phyloP scores from a whole-genome alignment of 352 stramenopile species.

The Pythium aristosporum region DNA sequence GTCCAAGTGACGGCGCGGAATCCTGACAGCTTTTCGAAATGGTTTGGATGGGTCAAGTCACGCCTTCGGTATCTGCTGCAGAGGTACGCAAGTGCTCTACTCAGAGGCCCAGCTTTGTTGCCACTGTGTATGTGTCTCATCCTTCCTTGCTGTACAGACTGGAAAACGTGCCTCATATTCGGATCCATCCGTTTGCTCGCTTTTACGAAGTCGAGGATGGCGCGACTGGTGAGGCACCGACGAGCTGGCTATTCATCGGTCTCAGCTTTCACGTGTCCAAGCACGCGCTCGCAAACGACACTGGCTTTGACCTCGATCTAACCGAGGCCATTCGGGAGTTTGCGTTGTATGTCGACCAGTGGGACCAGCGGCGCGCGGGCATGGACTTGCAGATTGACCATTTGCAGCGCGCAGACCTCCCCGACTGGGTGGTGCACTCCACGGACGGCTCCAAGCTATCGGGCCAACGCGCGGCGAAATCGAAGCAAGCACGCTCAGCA shows the following conservation, averaged over 20 bases:
- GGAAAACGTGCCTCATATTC: constrained; percentile 56
- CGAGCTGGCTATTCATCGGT: constrained; percentile 77
- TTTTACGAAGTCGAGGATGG: constrained; percentile 67
- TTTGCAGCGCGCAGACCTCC: constrained; percentile 49
- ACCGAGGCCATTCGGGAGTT: constrained; percentile 77
- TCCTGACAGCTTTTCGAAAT: constrained; percentile 58
- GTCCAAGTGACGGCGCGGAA: constrained; percentile 65
- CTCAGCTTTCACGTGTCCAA: constrained; percentile 62
- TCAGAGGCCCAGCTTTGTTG: too few relatives aligned
- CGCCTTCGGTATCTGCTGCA: constrained; percentile 79
- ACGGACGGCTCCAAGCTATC: constrained; percentile 17
- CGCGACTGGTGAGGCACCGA: constrained; percentile 30
- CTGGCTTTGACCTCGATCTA: constrained; percentile 51
- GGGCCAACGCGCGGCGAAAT: neutral
- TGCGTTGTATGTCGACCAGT: constrained; percentile 72
- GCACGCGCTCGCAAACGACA: constrained; percentile 4
- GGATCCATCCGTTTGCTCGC: constrained; percentile 74
- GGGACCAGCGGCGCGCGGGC: constrained; percentile 60
- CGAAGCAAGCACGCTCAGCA: constrained; percentile 11
- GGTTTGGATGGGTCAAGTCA: constrained; percentile 89
- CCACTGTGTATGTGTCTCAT: constrained; percentile 2
- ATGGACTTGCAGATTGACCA: constrained; percentile 87
- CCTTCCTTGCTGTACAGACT: constrained; percentile 32
- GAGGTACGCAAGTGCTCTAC: constrained; percentile 46
- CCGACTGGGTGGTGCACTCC: constrained; percentile 61